Conservation (phyloP, 1,139 yeast genomes). For the Taphrina communis region DNA sequence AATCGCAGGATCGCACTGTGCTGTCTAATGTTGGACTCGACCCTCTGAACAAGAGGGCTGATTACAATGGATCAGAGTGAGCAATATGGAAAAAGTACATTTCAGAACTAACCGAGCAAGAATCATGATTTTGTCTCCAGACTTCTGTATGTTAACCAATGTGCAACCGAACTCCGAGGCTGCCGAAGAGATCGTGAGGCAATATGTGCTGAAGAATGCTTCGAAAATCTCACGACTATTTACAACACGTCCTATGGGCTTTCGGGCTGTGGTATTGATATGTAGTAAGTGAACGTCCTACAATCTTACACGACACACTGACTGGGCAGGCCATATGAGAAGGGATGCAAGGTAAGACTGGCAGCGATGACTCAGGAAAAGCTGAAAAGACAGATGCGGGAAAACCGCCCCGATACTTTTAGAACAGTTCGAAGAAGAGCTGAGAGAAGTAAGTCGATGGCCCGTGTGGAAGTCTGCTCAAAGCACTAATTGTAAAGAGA, state of each 20-base stretch:
- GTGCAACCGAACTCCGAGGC: neutral
- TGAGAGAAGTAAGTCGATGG: slow-evolving; percentile 6
- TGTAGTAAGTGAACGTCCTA: slow-evolving; percentile 12
- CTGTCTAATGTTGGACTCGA: slow-evolving; percentile 21
- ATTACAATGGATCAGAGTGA: slow-evolving; percentile 21
- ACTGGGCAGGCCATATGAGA: slow-evolving; percentile 19
- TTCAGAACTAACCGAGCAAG: neutral
- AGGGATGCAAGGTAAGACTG: slow-evolving; percentile 25
- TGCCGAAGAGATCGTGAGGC: slow-evolving; percentile 7
- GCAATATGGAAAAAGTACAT: neutral
- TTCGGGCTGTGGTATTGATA: slow-evolving; percentile 19
- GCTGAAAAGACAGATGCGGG: slow-evolving; percentile 11
- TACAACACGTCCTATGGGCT: slow-evolving; percentile 1
- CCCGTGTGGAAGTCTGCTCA: neutral
- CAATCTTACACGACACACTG: neutral
- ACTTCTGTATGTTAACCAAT: slow-evolving; percentile 16
- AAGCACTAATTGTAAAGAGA: slow-evolving; percentile 1
- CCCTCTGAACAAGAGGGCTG: neutral
- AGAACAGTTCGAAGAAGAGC: slow-evolving; percentile 31
- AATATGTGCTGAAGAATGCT: neutral
- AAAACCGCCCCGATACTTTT: slow-evolving; percentile 35
- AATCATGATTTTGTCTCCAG: slow-evolving; percentile 18
- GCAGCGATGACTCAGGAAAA: no score
- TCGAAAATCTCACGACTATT: neutral
- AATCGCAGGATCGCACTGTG: slow-evolving; percentile 20